phyloP scores from a whole-genome alignment of 306 rosid species.

The Medicago truncatula region MtrunA17r5.0-ANR NC_053043.1:40834501-40835000 shows the following conservation, averaged over 20 bases:
- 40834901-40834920: slow-evolving; percentile 81
- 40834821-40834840: slow-evolving; percentile 87
- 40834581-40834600: slow-evolving; percentile 77
- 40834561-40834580: slow-evolving; percentile 72
- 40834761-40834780: slow-evolving; percentile 61
- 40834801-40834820: slow-evolving; percentile 64
- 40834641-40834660: slow-evolving; percentile 61
- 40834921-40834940: slow-evolving; percentile 85
- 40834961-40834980: slow-evolving; percentile 59
- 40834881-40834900: slow-evolving; percentile 89
- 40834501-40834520: slow-evolving; percentile 65
- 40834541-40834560: slow-evolving; percentile 91
- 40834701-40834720: slow-evolving; percentile 62
- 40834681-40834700: slow-evolving; percentile 52
- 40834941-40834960: slow-evolving; percentile 67
- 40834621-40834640: slow-evolving; percentile 72
- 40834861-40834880: slow-evolving; percentile 96
- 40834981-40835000: slow-evolving; percentile 52
- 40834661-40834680: slow-evolving; percentile 57
- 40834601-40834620: slow-evolving; percentile 96
- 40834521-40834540: slow-evolving; percentile 66
- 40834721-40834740: slow-evolving; percentile 88
- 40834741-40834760: slow-evolving; percentile 80
- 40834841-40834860: slow-evolving; percentile 68
- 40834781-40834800: slow-evolving; percentile 52